Evolutionary conservation across 1,284 basidiomycete species (phyloP).

Genomic region (Salmacisia buchloeana): DNA sequence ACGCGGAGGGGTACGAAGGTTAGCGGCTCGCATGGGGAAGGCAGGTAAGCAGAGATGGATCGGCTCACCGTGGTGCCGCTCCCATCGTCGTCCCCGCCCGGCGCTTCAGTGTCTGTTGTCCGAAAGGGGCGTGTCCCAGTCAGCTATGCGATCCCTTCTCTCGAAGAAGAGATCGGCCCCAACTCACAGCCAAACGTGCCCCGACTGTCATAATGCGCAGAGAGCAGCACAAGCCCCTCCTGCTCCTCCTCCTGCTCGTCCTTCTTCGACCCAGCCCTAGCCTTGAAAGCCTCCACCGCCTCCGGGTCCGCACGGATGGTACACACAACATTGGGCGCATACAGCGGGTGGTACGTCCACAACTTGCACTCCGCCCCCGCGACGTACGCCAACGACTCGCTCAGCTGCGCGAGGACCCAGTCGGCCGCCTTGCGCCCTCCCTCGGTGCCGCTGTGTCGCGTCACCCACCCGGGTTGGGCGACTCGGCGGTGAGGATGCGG

Average conservation of each 20-base stretch:
- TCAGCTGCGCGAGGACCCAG: conserved; percentile 26
- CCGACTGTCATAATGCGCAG: conserved; percentile 43
- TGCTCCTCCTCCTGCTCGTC: conserved; percentile 12
- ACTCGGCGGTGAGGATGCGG: conserved; percentile 26
- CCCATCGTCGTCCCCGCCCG: conserved; percentile 44
- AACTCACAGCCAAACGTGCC: conserved; percentile 35
- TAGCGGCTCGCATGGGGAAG: no score
- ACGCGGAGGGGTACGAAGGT: no score
- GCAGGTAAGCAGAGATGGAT: no score
- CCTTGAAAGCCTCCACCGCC: not conserved
- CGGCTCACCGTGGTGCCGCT: conserved; percentile 21
- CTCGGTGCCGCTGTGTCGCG: conserved; percentile 27
- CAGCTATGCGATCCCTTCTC: not conserved
- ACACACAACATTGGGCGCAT: conserved; percentile 34
- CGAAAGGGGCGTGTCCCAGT: not conserved
- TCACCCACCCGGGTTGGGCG: conserved; percentile 17
- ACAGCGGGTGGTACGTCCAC: conserved; percentile 22
- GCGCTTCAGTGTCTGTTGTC: conserved; percentile 25
- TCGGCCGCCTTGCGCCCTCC: conserved; percentile 21
- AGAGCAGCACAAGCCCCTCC: conserved; percentile 38
- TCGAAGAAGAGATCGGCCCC: not conserved
- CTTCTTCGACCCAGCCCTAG: not conserved
- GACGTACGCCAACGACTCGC: conserved; percentile 12
- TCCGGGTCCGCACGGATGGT: conserved; percentile 12
- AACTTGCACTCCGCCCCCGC: conserved; percentile 18